phyloP scores from a whole-genome alignment of 306 rosid species.

The Sicyos baderoa region DNA sequence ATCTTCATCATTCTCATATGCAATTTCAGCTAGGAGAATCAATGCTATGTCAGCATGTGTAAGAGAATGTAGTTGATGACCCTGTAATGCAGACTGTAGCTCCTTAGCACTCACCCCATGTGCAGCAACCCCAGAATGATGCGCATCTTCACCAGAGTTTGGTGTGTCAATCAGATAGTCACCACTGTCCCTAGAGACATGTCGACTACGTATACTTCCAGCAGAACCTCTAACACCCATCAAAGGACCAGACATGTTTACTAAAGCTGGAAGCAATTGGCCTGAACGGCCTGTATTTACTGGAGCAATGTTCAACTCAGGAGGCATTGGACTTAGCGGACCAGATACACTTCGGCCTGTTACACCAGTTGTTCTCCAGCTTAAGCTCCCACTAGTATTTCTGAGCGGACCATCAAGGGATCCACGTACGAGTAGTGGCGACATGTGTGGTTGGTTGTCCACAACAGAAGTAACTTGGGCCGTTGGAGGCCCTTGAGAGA shows the following conservation, averaged over 20 bases:
- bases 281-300: conserved; percentile 85
- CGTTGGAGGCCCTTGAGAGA: conserved; percentile 89
- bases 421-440: conserved; percentile 97
- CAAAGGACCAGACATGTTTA: conserved; percentile 96
- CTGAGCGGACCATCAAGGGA: conserved; percentile 96
- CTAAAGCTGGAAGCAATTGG: conserved; percentile 86
- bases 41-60: conserved; percentile 96
- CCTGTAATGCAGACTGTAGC: conserved; percentile 96
- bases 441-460: conserved; percentile 97
- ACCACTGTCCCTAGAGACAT: conserved; percentile 96
- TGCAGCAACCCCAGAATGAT: conserved; percentile 47
- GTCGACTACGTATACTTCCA: conserved; percentile 91
- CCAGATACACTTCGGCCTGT: conserved; percentile 96
- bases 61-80: conserved; percentile 97
- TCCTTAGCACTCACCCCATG: conserved; percentile 89
- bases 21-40: conserved; percentile 95
- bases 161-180: conserved; percentile 97
- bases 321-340: conserved; percentile 96
- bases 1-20: conserved; percentile 98
- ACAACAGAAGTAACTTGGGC: conserved; percentile 79
- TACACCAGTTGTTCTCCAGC: conserved; percentile 96
- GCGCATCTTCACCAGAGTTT: conserved; percentile 92
- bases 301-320: conserved; percentile 79
- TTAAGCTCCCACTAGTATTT: conserved; percentile 95
- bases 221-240: conserved; percentile 98